Evolutionary conservation across 768 basidiomycete genomes (phyloP).

Genomic region (Candolleomyces aberdarensis): DNA sequence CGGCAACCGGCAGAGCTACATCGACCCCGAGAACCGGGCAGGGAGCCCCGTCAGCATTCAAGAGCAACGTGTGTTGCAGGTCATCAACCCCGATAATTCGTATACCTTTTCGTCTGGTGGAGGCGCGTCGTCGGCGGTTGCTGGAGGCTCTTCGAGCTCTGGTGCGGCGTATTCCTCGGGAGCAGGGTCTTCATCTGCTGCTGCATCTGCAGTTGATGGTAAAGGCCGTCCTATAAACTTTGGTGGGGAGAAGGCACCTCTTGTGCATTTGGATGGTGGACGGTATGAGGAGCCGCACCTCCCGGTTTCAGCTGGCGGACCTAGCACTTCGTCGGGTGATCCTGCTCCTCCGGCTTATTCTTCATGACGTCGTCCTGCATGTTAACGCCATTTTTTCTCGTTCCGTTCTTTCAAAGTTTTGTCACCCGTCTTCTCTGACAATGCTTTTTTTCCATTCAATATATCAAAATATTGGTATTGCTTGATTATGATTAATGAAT

Average conservation of each 20-base stretch:
- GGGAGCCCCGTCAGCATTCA: slow-evolving; percentile 43
- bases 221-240: slow-evolving; percentile 26
- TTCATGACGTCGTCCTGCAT: too few relatives aligned
- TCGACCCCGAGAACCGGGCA: slow-evolving; percentile 20
- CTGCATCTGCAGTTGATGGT: slow-evolving; percentile 20
- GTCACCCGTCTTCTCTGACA: too few relatives aligned
- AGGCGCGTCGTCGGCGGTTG: slow-evolving; percentile 23
- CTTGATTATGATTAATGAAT: too few relatives aligned
- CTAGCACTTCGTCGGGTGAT: not conserved
- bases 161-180: not conserved
- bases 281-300: slow-evolving; percentile 23
- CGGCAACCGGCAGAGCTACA: not conserved
- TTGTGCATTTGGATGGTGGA: slow-evolving; percentile 40
- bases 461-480: too few relatives aligned
- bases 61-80: slow-evolving; percentile 36
- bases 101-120: slow-evolving; percentile 1
- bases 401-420: too few relatives aligned
- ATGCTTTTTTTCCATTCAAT: too few relatives aligned
- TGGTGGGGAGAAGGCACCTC: slow-evolving; percentile 27
- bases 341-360: not conserved
- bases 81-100: slow-evolving; percentile 33
- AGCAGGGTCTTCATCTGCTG: not conserved
- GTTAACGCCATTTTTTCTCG: too few relatives aligned
- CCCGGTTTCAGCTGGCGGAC: not conserved
- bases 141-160: slow-evolving; percentile 20